phyloP scores from a whole-genome alignment of 805 yeast species.

The Starmerella bacillaris region DNA sequence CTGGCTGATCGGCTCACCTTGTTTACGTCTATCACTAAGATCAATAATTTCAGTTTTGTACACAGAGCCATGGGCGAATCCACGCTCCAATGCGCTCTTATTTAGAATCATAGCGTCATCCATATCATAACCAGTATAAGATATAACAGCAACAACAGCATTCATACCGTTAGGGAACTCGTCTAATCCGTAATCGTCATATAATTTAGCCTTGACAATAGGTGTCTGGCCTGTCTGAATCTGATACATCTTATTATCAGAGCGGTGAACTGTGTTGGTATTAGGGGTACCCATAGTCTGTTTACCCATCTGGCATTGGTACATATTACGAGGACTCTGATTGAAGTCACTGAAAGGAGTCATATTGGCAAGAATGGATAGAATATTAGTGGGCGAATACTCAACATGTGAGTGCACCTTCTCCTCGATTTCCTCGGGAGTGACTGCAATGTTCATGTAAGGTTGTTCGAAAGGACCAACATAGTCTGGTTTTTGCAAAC shows the following conservation, averaged over 20 bases:
- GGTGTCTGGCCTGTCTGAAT: conserved; percentile 95
- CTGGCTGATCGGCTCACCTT: conserved; percentile 88
- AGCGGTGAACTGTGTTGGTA: conserved; percentile 77
- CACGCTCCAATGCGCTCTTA: conserved; percentile 94
- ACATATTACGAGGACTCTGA: conserved; percentile 98
- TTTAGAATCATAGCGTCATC: conserved; percentile 98
- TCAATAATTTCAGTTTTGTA: conserved; percentile 89
- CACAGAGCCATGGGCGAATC: conserved; percentile 93
- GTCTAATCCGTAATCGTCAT: conserved; percentile 95
- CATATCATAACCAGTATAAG: conserved; percentile 99
- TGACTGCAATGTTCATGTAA: conserved; percentile 87
- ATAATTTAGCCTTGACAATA: conserved; percentile 78
- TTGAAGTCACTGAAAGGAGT: conserved; percentile 97
- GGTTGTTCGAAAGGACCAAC: conserved; percentile 98
- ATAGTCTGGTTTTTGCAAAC: conserved; percentile 63
- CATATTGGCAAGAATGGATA: conserved; percentile 86
- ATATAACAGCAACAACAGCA: conserved; percentile 96
- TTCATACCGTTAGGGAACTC: conserved; percentile 96
- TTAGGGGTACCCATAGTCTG: conserved; percentile 99
- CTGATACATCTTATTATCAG: conserved; percentile 85
- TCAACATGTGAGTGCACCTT: conserved; percentile 84
- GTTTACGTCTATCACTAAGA: conserved; percentile 51
- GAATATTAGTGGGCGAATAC: conserved; percentile 80
- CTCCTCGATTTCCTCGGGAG: conserved; percentile 72
- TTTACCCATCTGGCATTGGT: conserved; percentile 99